Evolutionary conservation across 352 stramenopile species (phyloP).

Genomic region (Thraustotheca clavata): DNA sequence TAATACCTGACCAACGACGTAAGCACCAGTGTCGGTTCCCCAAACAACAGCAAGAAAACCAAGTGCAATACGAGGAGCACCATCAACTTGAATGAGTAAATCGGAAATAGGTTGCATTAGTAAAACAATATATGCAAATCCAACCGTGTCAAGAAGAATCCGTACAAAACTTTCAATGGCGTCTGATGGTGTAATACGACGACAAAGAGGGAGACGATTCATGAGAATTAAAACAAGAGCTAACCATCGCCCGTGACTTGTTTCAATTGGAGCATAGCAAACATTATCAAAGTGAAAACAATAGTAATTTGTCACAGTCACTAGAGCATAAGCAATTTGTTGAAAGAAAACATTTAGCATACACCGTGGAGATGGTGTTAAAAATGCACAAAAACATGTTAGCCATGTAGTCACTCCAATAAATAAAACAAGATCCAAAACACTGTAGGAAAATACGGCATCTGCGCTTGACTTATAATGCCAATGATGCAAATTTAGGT

Average conservation of each 20-base stretch:
- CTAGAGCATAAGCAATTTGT: neutral
- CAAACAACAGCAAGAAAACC: constrained; percentile 53
- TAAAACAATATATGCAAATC: constrained; percentile 60
- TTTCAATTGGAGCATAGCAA: constrained; percentile 40
- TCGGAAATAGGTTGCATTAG: constrained; percentile 37
- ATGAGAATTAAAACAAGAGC: constrained; percentile 49
- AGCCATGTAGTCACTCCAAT: constrained; percentile 9
- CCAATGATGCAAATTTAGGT: neutral
- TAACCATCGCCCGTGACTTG: constrained; percentile 41
- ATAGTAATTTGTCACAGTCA: constrained; percentile 39
- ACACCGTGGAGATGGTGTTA: neutral
- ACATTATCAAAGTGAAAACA: constrained; percentile 65
- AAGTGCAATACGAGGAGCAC: constrained; percentile 48
- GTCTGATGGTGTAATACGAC: constrained; percentile 22
- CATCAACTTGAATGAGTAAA: constrained; percentile 56
- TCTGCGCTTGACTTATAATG: constrained; percentile 7
- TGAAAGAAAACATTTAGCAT: constrained; percentile 5
- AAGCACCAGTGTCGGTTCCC: constrained; percentile 89
- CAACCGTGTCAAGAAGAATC: constrained; percentile 52
- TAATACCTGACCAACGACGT: constrained; percentile 87
- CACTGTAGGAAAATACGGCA: neutral
- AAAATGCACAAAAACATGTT: constrained; percentile 5
- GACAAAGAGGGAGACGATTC: constrained; percentile 26
- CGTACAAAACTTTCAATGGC: constrained; percentile 34
- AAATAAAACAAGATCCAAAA: constrained; percentile 8